Base-by-base conservation (phyloP, 1,284 basidiomycete species). In the Papiliotrema terrestris region DNA sequence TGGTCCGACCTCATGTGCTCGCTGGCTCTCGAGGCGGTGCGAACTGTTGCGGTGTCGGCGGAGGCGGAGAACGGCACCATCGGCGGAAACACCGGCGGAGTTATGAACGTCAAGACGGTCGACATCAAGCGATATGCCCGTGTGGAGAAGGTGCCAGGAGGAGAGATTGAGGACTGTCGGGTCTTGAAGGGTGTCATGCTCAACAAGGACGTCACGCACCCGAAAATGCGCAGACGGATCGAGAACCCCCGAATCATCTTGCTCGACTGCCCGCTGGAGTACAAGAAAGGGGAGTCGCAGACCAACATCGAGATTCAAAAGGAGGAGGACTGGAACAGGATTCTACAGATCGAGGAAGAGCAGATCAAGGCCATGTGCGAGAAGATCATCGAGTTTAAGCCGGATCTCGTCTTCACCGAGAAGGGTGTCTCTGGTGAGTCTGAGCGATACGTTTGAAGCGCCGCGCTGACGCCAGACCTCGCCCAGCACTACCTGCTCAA, bases 141-240 rank as follows among this genome's bases (percentile, higher is more conserved):
- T 32, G 91, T 98, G 6, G 95, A 98, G 78, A 98, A 98, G 80
- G 83, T 98, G 5, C 92, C 94, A 2, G 95, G 95, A 22, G 95
- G 94, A 22, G 93, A 95, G 78, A 98, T 98, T 68, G 96, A 98
- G 78, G 84, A 95, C 58, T 91, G 88, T 62, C 78, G 80, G 55
- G 95, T 98, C 1, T 78, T 98, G 58, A 85, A 83, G 58, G 94
- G 95, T 51, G 88, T 98, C 57, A 94, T 98, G 88, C 78, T 98
- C 71, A 98, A 97, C 85, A 98, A 98, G 82, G 95, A 98, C 75
- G 90, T 98, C 65, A 97, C 94, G 0, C 96, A 98, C 77, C 94
- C 95, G 25, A 89, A 91, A 72, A 98, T 98, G 95, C 82, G 94
- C 57, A 79, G 95, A 58, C 81, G 91, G 64, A 98, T 98, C 75